Conservation (phyloP, 805 yeast species). For the Candida berthetii region DNA sequence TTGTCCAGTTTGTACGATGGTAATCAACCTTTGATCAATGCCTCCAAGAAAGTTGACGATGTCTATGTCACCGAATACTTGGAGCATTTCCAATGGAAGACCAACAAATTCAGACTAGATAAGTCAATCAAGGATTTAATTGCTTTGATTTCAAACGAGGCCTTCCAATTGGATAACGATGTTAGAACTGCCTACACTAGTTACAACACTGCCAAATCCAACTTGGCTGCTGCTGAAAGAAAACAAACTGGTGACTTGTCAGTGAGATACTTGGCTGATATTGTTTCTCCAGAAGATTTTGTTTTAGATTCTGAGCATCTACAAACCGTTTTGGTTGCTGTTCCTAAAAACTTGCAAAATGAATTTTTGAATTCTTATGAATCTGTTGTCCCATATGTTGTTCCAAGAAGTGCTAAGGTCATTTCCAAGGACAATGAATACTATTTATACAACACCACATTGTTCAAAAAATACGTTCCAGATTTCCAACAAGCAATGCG, state of each 20-base stretch:
- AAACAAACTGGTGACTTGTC: conserved; percentile 92
- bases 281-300: conserved; percentile 78
- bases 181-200: conserved; percentile 67
- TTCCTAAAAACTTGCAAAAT: conserved; percentile 58
- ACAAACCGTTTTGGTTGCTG: conserved; percentile 81
- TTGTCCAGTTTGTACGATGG: conserved; percentile 42
- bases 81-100: conserved; percentile 81
- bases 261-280: conserved; percentile 83
- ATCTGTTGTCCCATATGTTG: conserved; percentile 70
- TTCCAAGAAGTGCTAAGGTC: conserved; percentile 80
- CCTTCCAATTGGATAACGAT: conserved; percentile 78
- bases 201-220: conserved; percentile 80
- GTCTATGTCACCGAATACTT: conserved; percentile 56
- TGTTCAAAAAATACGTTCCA: conserved; percentile 74
- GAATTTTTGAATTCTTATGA: conserved; percentile 73
- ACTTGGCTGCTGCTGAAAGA: conserved; percentile 82
- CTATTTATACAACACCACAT: conserved; percentile 66
- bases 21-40: conserved; percentile 34
- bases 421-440: conserved; percentile 73
- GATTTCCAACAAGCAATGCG: conserved; percentile 68
- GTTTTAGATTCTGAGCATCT: conserved; percentile 83
- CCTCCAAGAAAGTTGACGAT: conserved; percentile 46
- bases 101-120: conserved; percentile 80
- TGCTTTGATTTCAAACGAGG: conserved; percentile 65
- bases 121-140: conserved; percentile 76